Base-by-base conservation (phyloP, 2,329 filamentous ascomycete genomes). In the Phaeophleospora eucalypticola region DNA sequence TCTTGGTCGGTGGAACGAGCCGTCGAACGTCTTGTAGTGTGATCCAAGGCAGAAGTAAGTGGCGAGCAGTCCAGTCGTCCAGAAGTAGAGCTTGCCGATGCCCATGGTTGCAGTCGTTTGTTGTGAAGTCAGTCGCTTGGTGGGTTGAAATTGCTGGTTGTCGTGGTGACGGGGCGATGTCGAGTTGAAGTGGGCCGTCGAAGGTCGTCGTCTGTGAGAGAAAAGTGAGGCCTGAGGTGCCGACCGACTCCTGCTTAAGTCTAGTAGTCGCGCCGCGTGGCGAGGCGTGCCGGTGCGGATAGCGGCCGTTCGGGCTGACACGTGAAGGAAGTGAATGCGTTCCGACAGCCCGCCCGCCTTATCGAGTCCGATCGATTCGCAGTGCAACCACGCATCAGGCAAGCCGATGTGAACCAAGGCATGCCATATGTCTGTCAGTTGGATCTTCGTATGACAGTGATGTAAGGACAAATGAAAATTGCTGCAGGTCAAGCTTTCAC, bases 1-100 rank as follows among this genome's bases (percentile, higher is more conserved):
- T 19, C 49, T 51, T 20, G 47, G 47, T 32, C 54, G 52, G 47
- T 57, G 54, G 14, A 54, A 55, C 21, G 43, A 44, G 21, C 53
- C 54, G 34, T 58, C 54, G 17, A 54, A 60, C 10, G 46, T 36
- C 19, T 56, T 35, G 48, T 60, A 62, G 49, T 63, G 58, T 12
- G 57, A 53, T 37, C 43, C 36, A 6, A 29, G 24, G 12, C 24
- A 29, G 46, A 51, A 56, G 37, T 53, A 54, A 41, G 57, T 46
- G 14, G 58, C 37, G 36, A 48, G 36, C 35, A 58, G 34, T 27
- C 37, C 47, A 19, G 48, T 50, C 24, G 48, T 49, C 42, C 51
- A 58, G 54, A 58, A 65, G 59, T 64, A 64, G 36, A 62, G 51
- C 2, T 54, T 48, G 32, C 52, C 58, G 41, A 64, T 57, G 33